Percentiles rank a stretch among this genome's conserved stretches.
phyloP scores from a whole-genome alignment of 176 grass and related monocot species.

The Poa annua region DNA sequence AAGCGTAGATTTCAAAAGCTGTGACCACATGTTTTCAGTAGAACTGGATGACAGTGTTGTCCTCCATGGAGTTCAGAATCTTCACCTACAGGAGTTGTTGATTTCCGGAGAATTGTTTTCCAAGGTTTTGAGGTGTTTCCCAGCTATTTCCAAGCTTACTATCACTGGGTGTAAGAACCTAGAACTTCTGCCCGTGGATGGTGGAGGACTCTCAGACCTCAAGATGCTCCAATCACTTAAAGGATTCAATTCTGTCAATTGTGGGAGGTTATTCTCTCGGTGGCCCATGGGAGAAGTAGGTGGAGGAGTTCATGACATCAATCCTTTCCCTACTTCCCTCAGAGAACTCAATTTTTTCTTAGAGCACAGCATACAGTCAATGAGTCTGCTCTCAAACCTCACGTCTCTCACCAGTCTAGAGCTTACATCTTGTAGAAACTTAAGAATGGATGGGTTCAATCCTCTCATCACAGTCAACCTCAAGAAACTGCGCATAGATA shows the following conservation, averaged over 20 bases:
- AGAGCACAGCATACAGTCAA: background rate
- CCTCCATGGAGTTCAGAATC: background rate
- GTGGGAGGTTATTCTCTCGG: background rate
- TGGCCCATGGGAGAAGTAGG: background rate
- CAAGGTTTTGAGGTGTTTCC: background rate
- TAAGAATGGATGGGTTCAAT: background rate
- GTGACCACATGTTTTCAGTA: too few relatives aligned
- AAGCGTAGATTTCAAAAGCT: background rate
- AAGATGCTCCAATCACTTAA: background rate
- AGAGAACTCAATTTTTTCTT: background rate
- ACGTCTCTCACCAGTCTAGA: background rate
- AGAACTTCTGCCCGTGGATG: background rate
- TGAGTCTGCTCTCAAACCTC: background rate
- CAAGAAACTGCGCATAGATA: background rate
- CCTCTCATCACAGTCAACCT: background rate
- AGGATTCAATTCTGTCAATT: fast-evolving
- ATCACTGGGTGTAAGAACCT: fast-evolving
- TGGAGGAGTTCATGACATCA: background rate
- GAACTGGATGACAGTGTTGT: background rate
- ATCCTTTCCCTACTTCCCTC: background rate
- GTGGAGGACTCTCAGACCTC: background rate
- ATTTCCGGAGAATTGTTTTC: background rate
- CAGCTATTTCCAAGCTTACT: background rate
- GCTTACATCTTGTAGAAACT: fast-evolving
- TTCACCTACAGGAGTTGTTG: background rate